These are phyloP conservation scores for Tritrichomonas musculus DNA, from an alignment of 208 protist species.

Conservation along the genomic window DNA sequence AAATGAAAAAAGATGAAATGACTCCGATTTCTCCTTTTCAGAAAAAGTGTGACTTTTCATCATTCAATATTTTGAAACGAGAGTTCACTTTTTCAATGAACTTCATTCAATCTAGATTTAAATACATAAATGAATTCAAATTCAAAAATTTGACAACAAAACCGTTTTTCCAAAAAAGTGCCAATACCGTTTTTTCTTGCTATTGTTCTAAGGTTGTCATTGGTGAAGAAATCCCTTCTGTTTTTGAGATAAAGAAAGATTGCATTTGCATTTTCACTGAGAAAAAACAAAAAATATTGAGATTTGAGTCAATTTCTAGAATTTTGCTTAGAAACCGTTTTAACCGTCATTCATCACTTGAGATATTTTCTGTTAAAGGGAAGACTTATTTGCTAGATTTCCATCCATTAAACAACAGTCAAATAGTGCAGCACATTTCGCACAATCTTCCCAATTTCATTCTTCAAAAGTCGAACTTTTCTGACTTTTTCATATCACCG, in stretches of 20 bases:
- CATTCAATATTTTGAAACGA: no score
- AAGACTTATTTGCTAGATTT: background rate
- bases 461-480: no score
- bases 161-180: background rate
- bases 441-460: no score
- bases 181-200: background rate
- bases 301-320: background rate
- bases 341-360: background rate
- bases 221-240: background rate
- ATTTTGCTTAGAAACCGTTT: background rate
- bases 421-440: background rate
- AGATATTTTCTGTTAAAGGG: background rate
- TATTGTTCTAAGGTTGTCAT: background rate
- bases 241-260: background rate
- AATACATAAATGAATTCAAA: no score
- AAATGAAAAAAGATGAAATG: background rate
- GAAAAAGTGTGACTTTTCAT: background rate
- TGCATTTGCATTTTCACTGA: background rate
- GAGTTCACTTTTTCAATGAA: no score
- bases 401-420: background rate
- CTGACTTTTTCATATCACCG: background rate
- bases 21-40: background rate
- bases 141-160: no score
- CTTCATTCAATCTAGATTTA: no score
- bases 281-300: background rate